Conservation (phyloP, 2,329 filamentous ascomycete genomes). For the Echinosphaeria canescens region DNA sequence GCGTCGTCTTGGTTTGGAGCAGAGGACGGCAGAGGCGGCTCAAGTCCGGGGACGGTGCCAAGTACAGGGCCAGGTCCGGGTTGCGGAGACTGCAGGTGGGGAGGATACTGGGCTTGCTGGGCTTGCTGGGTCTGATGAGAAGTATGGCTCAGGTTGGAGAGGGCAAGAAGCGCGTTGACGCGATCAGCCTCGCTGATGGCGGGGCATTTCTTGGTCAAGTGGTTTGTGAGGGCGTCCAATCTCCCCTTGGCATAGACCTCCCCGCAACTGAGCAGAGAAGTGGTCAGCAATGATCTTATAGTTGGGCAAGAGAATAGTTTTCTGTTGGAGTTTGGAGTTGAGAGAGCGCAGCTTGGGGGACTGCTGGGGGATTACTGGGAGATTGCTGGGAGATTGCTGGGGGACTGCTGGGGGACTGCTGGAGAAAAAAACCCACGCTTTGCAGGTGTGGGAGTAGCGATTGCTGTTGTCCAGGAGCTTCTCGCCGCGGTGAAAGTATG, state of each 20-base stretch:
- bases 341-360: background rate
- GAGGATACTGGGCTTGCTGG: conserved; percentile 7
- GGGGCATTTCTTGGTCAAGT: conserved; percentile 74
- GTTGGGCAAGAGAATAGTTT: background rate
- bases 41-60: conserved; percentile 12
- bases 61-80: conserved; percentile 4
- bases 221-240: conserved; percentile 60
- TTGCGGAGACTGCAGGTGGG: conserved; percentile 5
- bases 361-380: conserved; percentile 1
- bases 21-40: no score
- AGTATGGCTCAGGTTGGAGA: conserved; percentile 44
- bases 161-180: conserved; percentile 49
- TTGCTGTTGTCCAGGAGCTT: conserved; percentile 84
- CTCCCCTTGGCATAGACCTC: conserved; percentile 82
- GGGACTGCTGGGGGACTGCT: no score
- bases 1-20: no score
- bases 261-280: no score
- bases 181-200: conserved; percentile 55
- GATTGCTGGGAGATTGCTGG: no score
- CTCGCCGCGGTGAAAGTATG: conserved; percentile 71
- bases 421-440: conserved; percentile 18
- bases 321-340: conserved; percentile 1
- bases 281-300: conserved; percentile 1
- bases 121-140: conserved; percentile 8
- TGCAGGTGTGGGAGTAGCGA: conserved; percentile 81